phyloP scores from a whole-genome alignment of 1,284 basidiomycete genomes.

The Erythrobasidium hasegawianum region DNA sequence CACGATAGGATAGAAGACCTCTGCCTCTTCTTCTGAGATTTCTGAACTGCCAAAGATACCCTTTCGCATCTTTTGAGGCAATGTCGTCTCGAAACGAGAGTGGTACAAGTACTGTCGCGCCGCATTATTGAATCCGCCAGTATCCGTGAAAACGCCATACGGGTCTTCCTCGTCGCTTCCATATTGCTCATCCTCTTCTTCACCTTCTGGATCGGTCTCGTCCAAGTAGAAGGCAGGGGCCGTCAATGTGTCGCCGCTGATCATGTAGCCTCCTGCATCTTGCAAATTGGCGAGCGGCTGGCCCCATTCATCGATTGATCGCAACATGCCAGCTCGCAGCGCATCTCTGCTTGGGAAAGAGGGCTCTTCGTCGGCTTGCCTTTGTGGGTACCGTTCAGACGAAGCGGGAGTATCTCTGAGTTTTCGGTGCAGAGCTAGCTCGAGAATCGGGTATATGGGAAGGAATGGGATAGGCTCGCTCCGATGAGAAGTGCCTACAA shows the following conservation, averaged over 20 bases:
- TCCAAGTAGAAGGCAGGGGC: slow-evolving; percentile 18
- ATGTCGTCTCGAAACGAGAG: slow-evolving; percentile 9
- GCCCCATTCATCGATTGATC: slow-evolving; percentile 8
- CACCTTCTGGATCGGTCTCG: not conserved
- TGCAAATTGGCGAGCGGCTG: not conserved
- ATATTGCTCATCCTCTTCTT: not conserved
- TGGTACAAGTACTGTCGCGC: slow-evolving; percentile 9
- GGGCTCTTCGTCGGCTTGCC: slow-evolving; percentile 1
- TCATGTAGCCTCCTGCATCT: not conserved
- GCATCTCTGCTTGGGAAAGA: slow-evolving; percentile 21
- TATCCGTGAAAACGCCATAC: slow-evolving; percentile 1
- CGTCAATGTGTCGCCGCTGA: slow-evolving; percentile 12
- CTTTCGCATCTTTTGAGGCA: slow-evolving; percentile 23
- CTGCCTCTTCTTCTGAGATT: slow-evolving; percentile 4
- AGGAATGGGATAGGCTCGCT: not conserved
- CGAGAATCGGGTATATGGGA: slow-evolving; percentile 5
- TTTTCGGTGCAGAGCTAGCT: not conserved
- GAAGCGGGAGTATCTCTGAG: slow-evolving; percentile 7
- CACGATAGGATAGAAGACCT: slow-evolving; percentile 28
- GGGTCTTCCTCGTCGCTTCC: not conserved
- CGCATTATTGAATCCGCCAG: too few species aligned
- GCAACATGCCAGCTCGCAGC: slow-evolving; percentile 7
- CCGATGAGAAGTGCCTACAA: not conserved
- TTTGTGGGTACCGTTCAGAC: slow-evolving; percentile 4
- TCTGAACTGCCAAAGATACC: slow-evolving; percentile 14